Conservation (phyloP, 2,329 filamentous ascomycete species). For the Colletotrichum spinosum region DNA sequence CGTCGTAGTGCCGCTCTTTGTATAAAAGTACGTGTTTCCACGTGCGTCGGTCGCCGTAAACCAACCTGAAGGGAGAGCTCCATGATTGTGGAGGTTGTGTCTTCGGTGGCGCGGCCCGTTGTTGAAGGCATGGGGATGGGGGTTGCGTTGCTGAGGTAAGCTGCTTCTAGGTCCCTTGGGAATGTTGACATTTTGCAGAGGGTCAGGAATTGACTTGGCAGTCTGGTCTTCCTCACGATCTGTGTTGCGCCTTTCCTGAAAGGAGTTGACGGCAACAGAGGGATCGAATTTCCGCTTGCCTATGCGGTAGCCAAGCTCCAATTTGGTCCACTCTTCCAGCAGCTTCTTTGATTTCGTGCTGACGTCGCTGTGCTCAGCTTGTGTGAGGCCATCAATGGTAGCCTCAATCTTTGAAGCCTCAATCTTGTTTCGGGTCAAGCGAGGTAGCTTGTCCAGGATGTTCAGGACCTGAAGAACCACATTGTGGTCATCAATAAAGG, state of each 20-base stretch:
- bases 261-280: constrained; percentile 66
- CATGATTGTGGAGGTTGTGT: constrained; percentile 61
- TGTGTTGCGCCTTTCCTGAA: constrained; percentile 70
- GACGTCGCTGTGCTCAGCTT: constrained; percentile 80
- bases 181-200: constrained; percentile 61
- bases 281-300: constrained; percentile 88
- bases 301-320: constrained; percentile 93
- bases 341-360: constrained; percentile 77
- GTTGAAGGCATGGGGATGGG: constrained; percentile 53
- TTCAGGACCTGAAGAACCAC: constrained; percentile 90
- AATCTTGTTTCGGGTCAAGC: constrained; percentile 96
- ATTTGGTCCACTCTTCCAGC: constrained; percentile 86
- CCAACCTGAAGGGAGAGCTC: constrained; percentile 85
- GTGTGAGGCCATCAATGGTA: constrained; percentile 76
- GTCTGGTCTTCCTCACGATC: constrained; percentile 54
- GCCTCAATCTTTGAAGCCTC: constrained; percentile 94
- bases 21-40: constrained; percentile 89
- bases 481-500: constrained; percentile 90
- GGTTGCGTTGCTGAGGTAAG: constrained; percentile 62
- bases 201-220: constrained; percentile 52
- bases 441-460: constrained; percentile 88
- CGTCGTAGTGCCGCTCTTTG: constrained; percentile 78
- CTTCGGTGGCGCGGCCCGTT: constrained; percentile 54
- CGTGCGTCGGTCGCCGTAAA: constrained; percentile 78
- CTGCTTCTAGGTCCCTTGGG: constrained; percentile 72